These are phyloP conservation scores for Aspergillus japonicus DNA, from an alignment of 2,329 filamentous ascomycete genomes.

Conservation along the genomic window DNA sequence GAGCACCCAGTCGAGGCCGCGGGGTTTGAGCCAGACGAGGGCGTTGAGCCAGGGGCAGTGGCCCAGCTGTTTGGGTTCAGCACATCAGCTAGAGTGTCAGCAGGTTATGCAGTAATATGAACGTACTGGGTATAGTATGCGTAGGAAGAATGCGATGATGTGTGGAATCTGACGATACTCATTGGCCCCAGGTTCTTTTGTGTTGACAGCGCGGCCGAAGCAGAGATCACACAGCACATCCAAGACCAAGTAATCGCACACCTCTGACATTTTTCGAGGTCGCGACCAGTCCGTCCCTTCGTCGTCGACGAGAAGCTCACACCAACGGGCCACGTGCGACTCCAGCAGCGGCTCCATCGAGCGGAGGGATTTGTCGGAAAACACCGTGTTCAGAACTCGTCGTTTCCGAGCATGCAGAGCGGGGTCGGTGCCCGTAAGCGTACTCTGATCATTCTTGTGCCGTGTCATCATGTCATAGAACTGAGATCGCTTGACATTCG, in stretches of 20 bases:
- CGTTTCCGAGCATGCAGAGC: constrained; percentile 1
- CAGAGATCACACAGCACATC: constrained; percentile 9
- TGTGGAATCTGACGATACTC: constrained; percentile 7
- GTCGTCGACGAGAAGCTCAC: constrained; percentile 1
- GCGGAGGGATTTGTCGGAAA: constrained; percentile 3
- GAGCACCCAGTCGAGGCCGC: constrained; percentile 3
- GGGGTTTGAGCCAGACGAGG: constrained; percentile 4
- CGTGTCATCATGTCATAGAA: constrained; percentile 10
- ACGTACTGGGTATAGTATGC: constrained; percentile 7
- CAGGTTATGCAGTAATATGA: no score
- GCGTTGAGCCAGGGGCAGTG: constrained; percentile 2
- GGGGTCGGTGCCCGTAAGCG: constrained; percentile 1
- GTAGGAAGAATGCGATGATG: constrained; percentile 1
- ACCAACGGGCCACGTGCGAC: constrained; percentile 2
- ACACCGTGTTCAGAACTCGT: constrained; percentile 1
- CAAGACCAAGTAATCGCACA: constrained; percentile 8
- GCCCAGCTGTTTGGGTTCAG: background rate
- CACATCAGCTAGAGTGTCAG: no score
- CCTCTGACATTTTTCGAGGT: constrained; percentile 8
- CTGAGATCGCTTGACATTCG: constrained; percentile 3
- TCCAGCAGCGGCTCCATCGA: constrained; percentile 4
- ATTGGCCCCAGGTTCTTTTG: constrained; percentile 2
- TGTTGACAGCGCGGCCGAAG: constrained; percentile 1
- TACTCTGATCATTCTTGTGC: constrained; percentile 1
- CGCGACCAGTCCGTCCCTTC: background rate